phyloP scores from a whole-genome alignment of 148 eudicot species.

The Fagopyrum tataricum region DNA sequence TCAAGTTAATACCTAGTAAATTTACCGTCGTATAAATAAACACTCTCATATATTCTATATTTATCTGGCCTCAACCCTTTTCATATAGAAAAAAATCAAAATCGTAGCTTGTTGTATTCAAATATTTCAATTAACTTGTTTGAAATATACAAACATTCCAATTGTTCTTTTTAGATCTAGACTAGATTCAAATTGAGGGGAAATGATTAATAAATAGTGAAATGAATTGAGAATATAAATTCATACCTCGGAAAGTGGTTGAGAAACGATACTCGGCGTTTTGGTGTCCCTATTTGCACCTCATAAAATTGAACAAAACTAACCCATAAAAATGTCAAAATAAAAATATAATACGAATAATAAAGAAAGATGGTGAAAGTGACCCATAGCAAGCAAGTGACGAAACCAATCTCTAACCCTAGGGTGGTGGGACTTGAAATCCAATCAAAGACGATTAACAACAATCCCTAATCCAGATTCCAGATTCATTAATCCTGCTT shows the following conservation, averaged over 20 bases:
- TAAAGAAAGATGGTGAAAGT: background rate
- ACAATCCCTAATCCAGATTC: constrained; percentile 2
- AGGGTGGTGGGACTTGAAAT: background rate
- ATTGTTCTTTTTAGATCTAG: too few relatives aligned
- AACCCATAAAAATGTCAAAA: background rate
- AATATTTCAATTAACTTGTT: too few relatives aligned
- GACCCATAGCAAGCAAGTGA: constrained; percentile 8
- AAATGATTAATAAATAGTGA: too few relatives aligned
- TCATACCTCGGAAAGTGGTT: background rate
- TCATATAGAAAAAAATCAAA: too few relatives aligned
- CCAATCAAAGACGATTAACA: constrained; percentile 1
- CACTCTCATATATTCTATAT: too few relatives aligned
- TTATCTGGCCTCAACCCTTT: too few relatives aligned
- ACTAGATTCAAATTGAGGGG: too few relatives aligned
- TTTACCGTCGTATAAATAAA: too few relatives aligned
- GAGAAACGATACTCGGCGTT: background rate
- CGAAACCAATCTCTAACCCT: background rate
- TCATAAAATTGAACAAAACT: background rate
- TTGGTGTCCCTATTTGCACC: background rate
- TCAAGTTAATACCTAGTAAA: too few relatives aligned
- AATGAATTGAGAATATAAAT: too few relatives aligned
- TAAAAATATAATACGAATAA: background rate
- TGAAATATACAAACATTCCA: too few relatives aligned
- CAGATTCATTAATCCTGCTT: background rate
- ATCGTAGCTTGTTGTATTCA: too few relatives aligned